Evolutionary conservation across 371 early-diverging fungal species (phyloP).

Genomic region (Mucor circinelloides): DNA sequence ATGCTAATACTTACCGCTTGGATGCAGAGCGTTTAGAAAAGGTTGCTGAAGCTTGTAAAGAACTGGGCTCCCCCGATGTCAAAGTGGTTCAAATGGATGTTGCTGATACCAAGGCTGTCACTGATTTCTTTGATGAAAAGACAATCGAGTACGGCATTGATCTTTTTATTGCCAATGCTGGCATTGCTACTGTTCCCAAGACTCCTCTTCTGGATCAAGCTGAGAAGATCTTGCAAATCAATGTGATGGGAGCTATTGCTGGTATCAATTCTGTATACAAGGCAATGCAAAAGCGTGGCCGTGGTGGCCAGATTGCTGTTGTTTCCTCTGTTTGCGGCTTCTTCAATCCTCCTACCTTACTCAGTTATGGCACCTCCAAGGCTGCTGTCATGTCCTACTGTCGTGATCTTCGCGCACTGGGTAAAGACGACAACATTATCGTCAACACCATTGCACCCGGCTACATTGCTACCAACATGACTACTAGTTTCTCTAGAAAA

Average conservation of each 20-base stretch:
- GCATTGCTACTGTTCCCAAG: slow-evolving; percentile 7
- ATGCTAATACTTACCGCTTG: background rate
- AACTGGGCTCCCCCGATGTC: slow-evolving; percentile 25
- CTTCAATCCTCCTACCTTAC: slow-evolving; percentile 8
- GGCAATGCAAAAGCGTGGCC: slow-evolving; percentile 19
- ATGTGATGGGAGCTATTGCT: slow-evolving; percentile 16
- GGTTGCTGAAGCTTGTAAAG: slow-evolving; percentile 17
- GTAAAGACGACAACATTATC: slow-evolving; percentile 16
- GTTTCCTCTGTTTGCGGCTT: slow-evolving; percentile 22
- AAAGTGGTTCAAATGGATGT: slow-evolving; percentile 26
- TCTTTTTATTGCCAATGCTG: slow-evolving; percentile 29
- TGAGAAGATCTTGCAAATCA: slow-evolving; percentile 16
- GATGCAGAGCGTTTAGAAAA: slow-evolving; percentile 21
- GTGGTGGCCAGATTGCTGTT: slow-evolving; percentile 24
- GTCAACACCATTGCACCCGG: slow-evolving; percentile 27
- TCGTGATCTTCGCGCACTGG: slow-evolving; percentile 22
- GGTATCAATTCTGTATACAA: slow-evolving; percentile 23
- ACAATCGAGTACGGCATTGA: slow-evolving; percentile 16
- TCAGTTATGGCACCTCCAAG: slow-evolving; percentile 23
- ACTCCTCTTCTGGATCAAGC: slow-evolving; percentile 15
- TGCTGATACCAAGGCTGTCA: slow-evolving; percentile 12
- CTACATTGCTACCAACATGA: slow-evolving; percentile 25
- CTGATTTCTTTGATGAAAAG: slow-evolving; percentile 16
- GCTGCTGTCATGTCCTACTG: slow-evolving; percentile 22
- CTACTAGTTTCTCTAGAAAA: background rate